Evolutionary conservation across 805 yeast species (phyloP).

Genomic region (Candida golubevii): DNA sequence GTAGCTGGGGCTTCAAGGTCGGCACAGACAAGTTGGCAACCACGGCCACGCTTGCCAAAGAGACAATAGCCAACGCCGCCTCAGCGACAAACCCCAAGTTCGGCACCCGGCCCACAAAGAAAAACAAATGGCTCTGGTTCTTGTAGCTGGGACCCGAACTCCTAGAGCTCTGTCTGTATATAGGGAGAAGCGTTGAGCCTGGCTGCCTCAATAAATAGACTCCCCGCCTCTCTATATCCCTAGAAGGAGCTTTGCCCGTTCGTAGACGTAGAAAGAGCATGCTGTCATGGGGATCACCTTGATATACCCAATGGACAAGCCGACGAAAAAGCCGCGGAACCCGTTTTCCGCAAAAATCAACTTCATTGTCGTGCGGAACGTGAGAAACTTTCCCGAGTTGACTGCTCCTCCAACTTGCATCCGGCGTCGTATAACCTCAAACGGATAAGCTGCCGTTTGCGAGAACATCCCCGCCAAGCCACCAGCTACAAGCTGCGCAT

Average conservation of each 20-base stretch:
- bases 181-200: neutral
- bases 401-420: slow-evolving; percentile 91
- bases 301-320: slow-evolving; percentile 90
- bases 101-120: slow-evolving; percentile 49
- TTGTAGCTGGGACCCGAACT: slow-evolving; percentile 31
- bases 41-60: slow-evolving; percentile 25
- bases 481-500: slow-evolving; percentile 94
- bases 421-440: slow-evolving; percentile 89
- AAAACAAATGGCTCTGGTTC: slow-evolving; percentile 60
- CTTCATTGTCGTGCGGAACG: slow-evolving; percentile 51
- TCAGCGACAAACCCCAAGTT: slow-evolving; percentile 45
- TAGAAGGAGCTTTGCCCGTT: slow-evolving; percentile 67
- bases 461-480: slow-evolving; percentile 94
- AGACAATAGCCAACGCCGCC: slow-evolving; percentile 28
- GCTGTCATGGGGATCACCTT: slow-evolving; percentile 97
- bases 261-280: slow-evolving; percentile 92
- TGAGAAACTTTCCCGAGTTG: slow-evolving; percentile 53
- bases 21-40: slow-evolving; percentile 49
- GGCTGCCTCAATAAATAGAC: neutral
- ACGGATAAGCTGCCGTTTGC: slow-evolving; percentile 95
- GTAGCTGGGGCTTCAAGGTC: slow-evolving; percentile 76
- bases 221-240: slow-evolving; percentile 45
- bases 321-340: slow-evolving; percentile 84
- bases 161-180: neutral
- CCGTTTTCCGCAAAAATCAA: slow-evolving; percentile 73